Percentiles rank a stretch among this genome's conserved stretches.
phyloP scores from a whole-genome alignment of 805 yeast species.

The Pichia eremophila region DNA sequence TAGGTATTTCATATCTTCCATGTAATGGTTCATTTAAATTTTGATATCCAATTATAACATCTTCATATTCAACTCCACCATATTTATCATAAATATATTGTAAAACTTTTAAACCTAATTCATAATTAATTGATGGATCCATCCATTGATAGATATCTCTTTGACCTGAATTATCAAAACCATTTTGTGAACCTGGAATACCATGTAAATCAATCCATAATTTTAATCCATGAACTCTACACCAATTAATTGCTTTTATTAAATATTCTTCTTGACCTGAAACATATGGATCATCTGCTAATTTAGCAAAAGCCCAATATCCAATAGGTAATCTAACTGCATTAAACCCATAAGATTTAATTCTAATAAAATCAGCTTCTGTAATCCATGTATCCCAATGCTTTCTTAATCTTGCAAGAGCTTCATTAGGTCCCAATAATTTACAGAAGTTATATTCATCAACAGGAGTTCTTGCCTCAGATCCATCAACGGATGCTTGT shows the following conservation, averaged over 20 bases:
- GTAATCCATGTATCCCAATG: constrained; percentile 56
- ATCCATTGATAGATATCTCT: constrained; percentile 43
- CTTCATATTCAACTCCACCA: constrained; percentile 37
- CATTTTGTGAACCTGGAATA: constrained; percentile 78
- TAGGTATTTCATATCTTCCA: constrained; percentile 35
- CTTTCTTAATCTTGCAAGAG: constrained; percentile 30
- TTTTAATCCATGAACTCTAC: constrained; percentile 45
- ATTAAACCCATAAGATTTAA: constrained; percentile 47
- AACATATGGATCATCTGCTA: constrained; percentile 51
- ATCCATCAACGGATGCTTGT: constrained; percentile 18
- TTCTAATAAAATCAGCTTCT: constrained; percentile 47
- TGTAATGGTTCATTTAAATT: constrained; percentile 67
- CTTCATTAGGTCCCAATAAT: constrained; percentile 38
- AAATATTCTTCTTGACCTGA: constrained; percentile 58
- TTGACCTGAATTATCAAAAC: constrained; percentile 73
- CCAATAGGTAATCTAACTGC: constrained; percentile 73
- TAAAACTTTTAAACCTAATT: constrained; percentile 42
- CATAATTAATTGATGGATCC: constrained; percentile 29
- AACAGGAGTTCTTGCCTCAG: constrained; percentile 32
- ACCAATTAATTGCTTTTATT: constrained; percentile 62
- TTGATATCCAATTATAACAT: constrained; percentile 61
- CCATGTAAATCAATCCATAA: constrained; percentile 77
- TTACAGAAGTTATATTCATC: constrained; percentile 54
- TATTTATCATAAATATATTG: constrained; percentile 42
- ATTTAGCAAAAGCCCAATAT: constrained; percentile 63